Percentiles rank a stretch among this genome's conserved stretches.
phyloP scores from a whole-genome alignment of 495 filamentous ascomycete genomes.

The Penicillium psychrofluorescens region DNA sequence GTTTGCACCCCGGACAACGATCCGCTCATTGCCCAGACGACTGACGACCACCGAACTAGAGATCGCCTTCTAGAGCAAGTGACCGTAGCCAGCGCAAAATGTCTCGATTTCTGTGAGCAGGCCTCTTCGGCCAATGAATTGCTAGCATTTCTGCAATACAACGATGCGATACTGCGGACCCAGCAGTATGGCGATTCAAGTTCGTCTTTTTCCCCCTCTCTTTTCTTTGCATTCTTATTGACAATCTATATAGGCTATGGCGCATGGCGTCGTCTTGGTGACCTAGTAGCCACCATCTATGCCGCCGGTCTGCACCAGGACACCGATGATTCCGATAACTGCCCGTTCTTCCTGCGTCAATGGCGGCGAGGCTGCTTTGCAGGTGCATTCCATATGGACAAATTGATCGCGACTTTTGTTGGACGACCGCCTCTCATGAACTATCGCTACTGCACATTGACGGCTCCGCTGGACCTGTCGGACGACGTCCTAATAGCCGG shows the following conservation, averaged over 20 bases:
- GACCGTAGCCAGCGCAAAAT: slow-evolving; percentile 34
- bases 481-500: slow-evolving; percentile 44
- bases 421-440: slow-evolving; percentile 52
- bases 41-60: slow-evolving; percentile 11
- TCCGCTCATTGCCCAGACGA: slow-evolving; percentile 17
- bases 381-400: slow-evolving; percentile 45
- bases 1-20: slow-evolving; percentile 32
- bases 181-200: slow-evolving; percentile 45
- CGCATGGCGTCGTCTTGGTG: slow-evolving; percentile 47
- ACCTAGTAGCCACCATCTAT: slow-evolving; percentile 45
- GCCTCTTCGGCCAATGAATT: slow-evolving; percentile 41
- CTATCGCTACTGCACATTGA: slow-evolving; percentile 46
- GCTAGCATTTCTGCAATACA: slow-evolving; percentile 37
- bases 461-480: slow-evolving; percentile 50
- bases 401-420: slow-evolving; percentile 45
- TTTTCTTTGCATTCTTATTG: neutral
- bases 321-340: slow-evolving; percentile 28
- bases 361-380: slow-evolving; percentile 46
- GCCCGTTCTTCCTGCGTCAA: slow-evolving; percentile 45
- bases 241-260: slow-evolving; percentile 30
- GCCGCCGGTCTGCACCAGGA: slow-evolving; percentile 53
- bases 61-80: slow-evolving; percentile 28
- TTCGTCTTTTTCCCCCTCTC: slow-evolving; percentile 18
- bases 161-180: slow-evolving; percentile 36
- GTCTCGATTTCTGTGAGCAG: slow-evolving; percentile 40